These are phyloP conservation scores for Rhizoctonia solani DNA, from an alignment of 1,284 basidiomycete species.

Conservation along the genomic window DNA sequence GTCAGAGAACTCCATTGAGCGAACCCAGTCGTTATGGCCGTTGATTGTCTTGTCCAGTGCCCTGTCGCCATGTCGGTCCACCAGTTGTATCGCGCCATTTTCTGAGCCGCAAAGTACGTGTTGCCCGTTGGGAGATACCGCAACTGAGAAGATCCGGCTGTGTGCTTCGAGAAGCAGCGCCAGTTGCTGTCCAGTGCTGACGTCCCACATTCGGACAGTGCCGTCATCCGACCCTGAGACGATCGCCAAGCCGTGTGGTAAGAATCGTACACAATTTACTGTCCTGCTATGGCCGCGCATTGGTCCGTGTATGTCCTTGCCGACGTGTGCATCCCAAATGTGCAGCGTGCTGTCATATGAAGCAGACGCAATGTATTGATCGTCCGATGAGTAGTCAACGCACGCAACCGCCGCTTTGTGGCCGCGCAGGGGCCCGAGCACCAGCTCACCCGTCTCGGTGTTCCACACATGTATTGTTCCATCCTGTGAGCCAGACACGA, in stretches of 20 bases:
- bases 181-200: background rate
- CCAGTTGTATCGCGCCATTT: conserved; percentile 10
- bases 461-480: background rate
- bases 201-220: background rate
- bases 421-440: background rate
- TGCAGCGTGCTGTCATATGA: background rate
- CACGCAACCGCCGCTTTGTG: background rate
- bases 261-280: background rate
- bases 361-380: background rate
- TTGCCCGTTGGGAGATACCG: background rate
- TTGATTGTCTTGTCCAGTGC: background rate
- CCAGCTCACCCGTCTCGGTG: background rate
- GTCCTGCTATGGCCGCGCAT: background rate
- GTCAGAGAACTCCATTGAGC: conserved; percentile 12
- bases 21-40: background rate
- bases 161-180: background rate
- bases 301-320: background rate
- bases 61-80: conserved; percentile 3
- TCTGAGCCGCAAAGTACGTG: conserved; percentile 18
- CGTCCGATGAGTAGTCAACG: background rate
- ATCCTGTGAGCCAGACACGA: background rate
- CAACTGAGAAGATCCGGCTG: background rate
- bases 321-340: background rate
- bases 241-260: background rate
- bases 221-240: background rate